Evolutionary conservation across 2,329 filamentous ascomycete genomes (phyloP), one percentile per base, ranked within the genome.

Genomic region (Neonectria faginata): DNA sequence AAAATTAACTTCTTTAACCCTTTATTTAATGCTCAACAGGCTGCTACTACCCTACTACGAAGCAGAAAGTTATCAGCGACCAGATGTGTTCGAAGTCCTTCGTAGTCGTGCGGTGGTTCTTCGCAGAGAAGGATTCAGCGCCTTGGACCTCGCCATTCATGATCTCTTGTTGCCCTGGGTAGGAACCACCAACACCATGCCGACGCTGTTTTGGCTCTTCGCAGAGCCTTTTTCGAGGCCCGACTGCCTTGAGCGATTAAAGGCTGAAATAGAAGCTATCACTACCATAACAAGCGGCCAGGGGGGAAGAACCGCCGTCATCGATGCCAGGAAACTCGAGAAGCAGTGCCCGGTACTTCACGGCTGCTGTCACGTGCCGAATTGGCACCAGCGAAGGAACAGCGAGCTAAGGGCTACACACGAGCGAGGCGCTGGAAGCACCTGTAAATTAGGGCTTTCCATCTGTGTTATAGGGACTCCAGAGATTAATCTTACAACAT

Each of bases 271-370:
- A 2, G 57, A 70, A 4, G 59, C 66, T 0, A 65, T 77, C 4
- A 44, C 57, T 0, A 36, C n/a, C 1, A 39, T 71, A 0, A 25
- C 20, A 1, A 3, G 45, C 6, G 42, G 39, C 0, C 10, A 22
- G 0, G n/a, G 29, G 1, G 57, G 57, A 3, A 63, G 59, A 20
- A 53, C 42, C 2, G 74, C 68, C 8, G 74, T 65, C 0, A 70
- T 85, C 8, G 74, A 80, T 41, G 73, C 77, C 42, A 68, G 66
- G 1, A 67, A 67, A 2, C 69, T 85, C 7, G 77, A 79, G 47
- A 72, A 78, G 8, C 53, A 69, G 1, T 83, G 80, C 59, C 80
- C 81, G 0, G 73, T 83, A 3, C 69, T 86, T 18, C 72, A 79
- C 27, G 79, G n/a, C n/a, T n/a, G n/a, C n/a, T n/a, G n/a, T n/a